These are phyloP conservation scores for Amborella trichopoda DNA, from an alignment of 164 flowering plant species.

Conservation along the genomic window DNA sequence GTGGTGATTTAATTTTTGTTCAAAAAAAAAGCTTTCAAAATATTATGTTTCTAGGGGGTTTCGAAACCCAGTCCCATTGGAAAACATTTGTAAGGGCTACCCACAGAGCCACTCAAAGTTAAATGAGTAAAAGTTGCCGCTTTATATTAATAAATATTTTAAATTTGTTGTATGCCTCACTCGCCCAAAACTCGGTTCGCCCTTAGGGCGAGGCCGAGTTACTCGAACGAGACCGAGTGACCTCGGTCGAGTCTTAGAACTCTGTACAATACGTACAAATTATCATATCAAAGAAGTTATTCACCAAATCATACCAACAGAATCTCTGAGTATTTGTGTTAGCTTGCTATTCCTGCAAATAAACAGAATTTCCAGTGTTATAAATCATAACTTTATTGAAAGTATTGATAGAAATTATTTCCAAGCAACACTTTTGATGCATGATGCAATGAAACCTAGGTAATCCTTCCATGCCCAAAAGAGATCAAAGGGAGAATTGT, in stretches of 20 bases:
- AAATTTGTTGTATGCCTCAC: neutral
- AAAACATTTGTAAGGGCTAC: too few species aligned
- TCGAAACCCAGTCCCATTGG: too few species aligned
- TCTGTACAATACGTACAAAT: neutral
- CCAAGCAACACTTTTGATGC: neutral
- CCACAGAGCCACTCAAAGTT: too few species aligned
- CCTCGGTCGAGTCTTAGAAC: too few species aligned
- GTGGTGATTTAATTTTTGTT: too few species aligned
- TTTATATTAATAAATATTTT: neutral
- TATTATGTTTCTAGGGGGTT: too few species aligned
- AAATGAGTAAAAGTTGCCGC: too few species aligned
- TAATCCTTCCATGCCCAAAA: neutral
- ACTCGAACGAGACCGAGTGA: too few species aligned
- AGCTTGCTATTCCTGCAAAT: slow-evolving; percentile 69
- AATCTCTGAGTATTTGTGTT: slow-evolving; percentile 60
- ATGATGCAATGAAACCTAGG: neutral
- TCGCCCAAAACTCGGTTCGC: too few species aligned
- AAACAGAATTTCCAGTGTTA: neutral
- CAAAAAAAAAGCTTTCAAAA: too few species aligned
- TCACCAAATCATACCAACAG: slow-evolving; percentile 33
- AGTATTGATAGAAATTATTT: neutral
- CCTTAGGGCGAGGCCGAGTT: too few species aligned
- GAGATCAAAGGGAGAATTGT: neutral
- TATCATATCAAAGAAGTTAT: neutral
- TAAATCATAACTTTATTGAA: neutral